Percentiles rank a stretch among this genome's conserved stretches.
phyloP scores from a whole-genome alignment of 805 yeast genomes.

The Isabelozyma rhagii region DNA sequence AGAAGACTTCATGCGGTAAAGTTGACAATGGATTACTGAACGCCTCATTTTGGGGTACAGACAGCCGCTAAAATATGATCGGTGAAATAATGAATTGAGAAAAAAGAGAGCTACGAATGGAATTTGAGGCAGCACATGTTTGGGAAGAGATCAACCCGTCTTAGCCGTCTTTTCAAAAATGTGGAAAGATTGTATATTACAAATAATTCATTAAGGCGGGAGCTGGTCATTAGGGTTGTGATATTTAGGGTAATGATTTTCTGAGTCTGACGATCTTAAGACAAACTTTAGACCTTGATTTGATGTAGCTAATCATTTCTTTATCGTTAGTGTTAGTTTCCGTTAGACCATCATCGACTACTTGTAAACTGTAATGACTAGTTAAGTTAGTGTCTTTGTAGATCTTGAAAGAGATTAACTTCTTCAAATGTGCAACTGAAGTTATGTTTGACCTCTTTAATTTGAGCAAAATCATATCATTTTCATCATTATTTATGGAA shows the following conservation, averaged over 20 bases:
- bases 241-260: constrained; percentile 2
- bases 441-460: constrained; percentile 19
- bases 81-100: too few relatives aligned
- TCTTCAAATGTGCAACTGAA: constrained; percentile 24
- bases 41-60: too few relatives aligned
- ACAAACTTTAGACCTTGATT: constrained; percentile 18
- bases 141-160: too few relatives aligned
- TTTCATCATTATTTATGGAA: constrained; percentile 20
- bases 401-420: constrained; percentile 23
- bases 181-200: too few relatives aligned
- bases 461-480: constrained; percentile 27
- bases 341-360: constrained; percentile 11
- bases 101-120: too few relatives aligned
- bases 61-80: too few relatives aligned
- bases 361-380: constrained; percentile 23
- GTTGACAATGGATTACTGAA: too few relatives aligned
- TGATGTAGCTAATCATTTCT: constrained; percentile 13
- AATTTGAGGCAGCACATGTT: too few relatives aligned
- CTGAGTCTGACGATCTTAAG: constrained; percentile 20
- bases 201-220: neutral
- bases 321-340: constrained; percentile 7
- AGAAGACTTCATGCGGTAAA: too few relatives aligned
- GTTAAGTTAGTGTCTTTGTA: constrained; percentile 26
- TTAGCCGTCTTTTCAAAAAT: too few relatives aligned
- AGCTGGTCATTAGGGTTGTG: neutral